Evolutionary conservation across 1,139 yeast species (phyloP).

Genomic region (Suhomyces kunorum): DNA sequence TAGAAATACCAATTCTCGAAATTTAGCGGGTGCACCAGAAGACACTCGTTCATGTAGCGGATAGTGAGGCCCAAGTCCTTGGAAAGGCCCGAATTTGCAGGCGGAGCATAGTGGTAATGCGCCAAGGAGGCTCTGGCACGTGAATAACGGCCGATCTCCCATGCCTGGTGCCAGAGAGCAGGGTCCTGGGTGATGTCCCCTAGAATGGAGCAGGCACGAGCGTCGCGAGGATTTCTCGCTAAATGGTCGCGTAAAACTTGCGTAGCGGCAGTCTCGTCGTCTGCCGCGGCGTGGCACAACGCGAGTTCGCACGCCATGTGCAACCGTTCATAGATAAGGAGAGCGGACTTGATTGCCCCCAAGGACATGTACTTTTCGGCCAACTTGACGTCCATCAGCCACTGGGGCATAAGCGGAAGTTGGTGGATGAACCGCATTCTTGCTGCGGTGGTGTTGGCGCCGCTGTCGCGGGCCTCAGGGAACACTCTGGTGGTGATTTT

Average conservation of each 20-base stretch:
- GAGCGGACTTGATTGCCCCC: slow-evolving; percentile 84
- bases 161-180: slow-evolving; percentile 74
- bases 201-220: slow-evolving; percentile 78
- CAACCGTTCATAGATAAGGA: slow-evolving; percentile 83
- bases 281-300: slow-evolving; percentile 84
- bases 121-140: slow-evolving; percentile 87
- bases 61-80: slow-evolving; percentile 60
- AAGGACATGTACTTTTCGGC: slow-evolving; percentile 89
- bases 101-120: slow-evolving; percentile 68
- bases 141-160: slow-evolving; percentile 82
- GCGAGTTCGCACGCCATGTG: slow-evolving; percentile 83
- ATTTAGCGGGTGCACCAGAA: slow-evolving; percentile 72
- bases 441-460: too few species aligned
- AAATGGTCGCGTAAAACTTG: slow-evolving; percentile 56
- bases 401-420: slow-evolving; percentile 76
- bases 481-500: slow-evolving; percentile 62
- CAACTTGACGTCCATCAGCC: slow-evolving; percentile 78
- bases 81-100: slow-evolving; percentile 51
- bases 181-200: slow-evolving; percentile 89
- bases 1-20: slow-evolving; percentile 89
- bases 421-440: slow-evolving; percentile 74
- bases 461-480: slow-evolving; percentile 52
- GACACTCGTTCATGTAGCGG: slow-evolving; percentile 70
- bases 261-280: slow-evolving; percentile 69
- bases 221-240: slow-evolving; percentile 70